Conservation (phyloP, 768 basidiomycete genomes). For the Hygrophorus russula region DNA sequence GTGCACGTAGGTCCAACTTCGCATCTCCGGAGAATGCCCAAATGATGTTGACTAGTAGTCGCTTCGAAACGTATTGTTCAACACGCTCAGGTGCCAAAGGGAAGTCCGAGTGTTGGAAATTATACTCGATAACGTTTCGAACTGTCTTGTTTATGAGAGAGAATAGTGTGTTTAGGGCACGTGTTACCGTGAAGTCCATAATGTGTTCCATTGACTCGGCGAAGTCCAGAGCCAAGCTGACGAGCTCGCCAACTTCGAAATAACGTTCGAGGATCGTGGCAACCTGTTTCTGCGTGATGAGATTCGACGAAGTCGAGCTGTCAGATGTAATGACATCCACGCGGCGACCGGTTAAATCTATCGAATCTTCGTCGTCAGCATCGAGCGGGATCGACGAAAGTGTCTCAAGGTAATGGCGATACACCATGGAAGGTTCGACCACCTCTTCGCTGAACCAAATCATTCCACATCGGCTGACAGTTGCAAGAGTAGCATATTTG, state of each 20-base stretch:
- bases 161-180: constrained; percentile 92
- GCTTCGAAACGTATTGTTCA: constrained; percentile 85
- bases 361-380: constrained; percentile 76
- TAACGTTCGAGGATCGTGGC: constrained; percentile 67
- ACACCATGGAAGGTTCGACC: constrained; percentile 85
- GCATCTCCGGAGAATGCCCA: constrained; percentile 99
- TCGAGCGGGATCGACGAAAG: constrained; percentile 70
- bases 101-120: constrained; percentile 90
- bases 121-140: constrained; percentile 90
- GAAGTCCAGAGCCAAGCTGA: constrained; percentile 65
- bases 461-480: constrained; percentile 99
- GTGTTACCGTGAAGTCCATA: constrained; percentile 93
- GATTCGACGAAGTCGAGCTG: constrained; percentile 44
- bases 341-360: constrained; percentile 53
- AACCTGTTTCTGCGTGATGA: constrained; percentile 67
- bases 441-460: constrained; percentile 99
- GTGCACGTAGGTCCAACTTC: constrained; percentile 79
- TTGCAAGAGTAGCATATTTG: constrained; percentile 92
- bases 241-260: constrained; percentile 75
- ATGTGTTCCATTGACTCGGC: constrained; percentile 90
- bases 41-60: constrained; percentile 82
- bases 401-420: constrained; percentile 75
- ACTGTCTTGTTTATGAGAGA: constrained; percentile 94
- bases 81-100: constrained; percentile 76
- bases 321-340: constrained; percentile 36